Evolutionary conservation across 768 basidiomycete genomes (phyloP), one percentile per base, ranked within the genome.

Genomic region (Rhizopogon sp.): DNA sequence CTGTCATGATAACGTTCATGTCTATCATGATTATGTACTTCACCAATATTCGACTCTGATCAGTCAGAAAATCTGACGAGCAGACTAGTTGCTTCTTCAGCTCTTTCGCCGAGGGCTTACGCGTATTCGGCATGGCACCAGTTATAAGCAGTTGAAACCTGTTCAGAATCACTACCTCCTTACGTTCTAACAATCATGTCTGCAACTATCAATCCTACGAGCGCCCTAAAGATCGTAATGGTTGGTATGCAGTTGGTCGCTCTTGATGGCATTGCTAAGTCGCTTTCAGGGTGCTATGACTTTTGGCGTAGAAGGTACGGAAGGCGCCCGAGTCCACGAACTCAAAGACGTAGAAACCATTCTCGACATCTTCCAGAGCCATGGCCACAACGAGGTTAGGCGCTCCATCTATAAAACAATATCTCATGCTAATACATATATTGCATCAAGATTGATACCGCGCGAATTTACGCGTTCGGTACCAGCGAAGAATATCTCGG

Each of bases 301-400:
- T 5, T 81, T 82, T 58, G 79, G 81, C n/a, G 73, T 70, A 25
- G 64, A 67, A 13, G 80, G 80, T 5, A 72, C 70, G 45, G 75
- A 77, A 39, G 76, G 77, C 28, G 77, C 79, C 4, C 71, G 81
- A 7, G 79, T 83, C 1, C 73, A 79, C 57, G 72, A 76, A 46
- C 42, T 79, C 53, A 71, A 77, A 50, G 76, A 78, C 35, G 73
- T 81, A 39, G 74, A 78, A 50, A 74, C 73, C 1, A 79, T 83
- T 53, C 64, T 86, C 54, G 81, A 84, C 57, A 69, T 74, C 28
- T 82, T 85, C 63, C 70, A 73, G 31, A 64, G 70, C 4, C 80
- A 81, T 60, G 84, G 85, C 0, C 84, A 86, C 66, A 72, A 68
- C 39, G 82, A 83, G 72, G 69, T 78, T 45, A 50, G 55, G 68